Evolutionary conservation across 805 yeast genomes (phyloP).

Genomic region (Suhomyces canberraensis): DNA sequence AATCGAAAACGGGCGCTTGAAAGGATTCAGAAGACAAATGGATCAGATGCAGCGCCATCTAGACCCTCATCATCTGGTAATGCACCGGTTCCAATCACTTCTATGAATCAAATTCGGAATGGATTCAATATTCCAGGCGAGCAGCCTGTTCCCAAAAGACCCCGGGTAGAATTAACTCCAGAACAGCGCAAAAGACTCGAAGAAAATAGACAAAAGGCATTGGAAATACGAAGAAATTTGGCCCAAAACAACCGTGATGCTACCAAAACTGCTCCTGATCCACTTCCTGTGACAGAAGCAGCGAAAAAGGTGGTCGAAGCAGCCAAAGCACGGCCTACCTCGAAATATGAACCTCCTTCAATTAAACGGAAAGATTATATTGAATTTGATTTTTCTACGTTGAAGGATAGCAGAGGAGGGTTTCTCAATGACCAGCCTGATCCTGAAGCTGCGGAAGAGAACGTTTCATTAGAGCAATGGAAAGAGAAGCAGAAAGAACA

Average conservation of each 20-base stretch:
- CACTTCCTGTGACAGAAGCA: not conserved
- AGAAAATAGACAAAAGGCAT: slow-evolving; percentile 51
- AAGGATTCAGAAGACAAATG: slow-evolving; percentile 41
- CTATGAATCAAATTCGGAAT: slow-evolving; percentile 5
- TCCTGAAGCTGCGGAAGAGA: slow-evolving; percentile 39
- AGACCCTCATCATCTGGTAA: not conserved
- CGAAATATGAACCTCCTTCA: slow-evolving; percentile 24
- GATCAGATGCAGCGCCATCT: slow-evolving; percentile 10
- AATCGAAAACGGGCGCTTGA: slow-evolving; percentile 63
- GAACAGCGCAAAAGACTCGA: slow-evolving; percentile 51
- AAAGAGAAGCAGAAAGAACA: slow-evolving; percentile 40
- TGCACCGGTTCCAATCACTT: slow-evolving; percentile 1
- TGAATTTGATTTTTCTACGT: slow-evolving; percentile 85
- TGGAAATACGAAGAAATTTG: slow-evolving; percentile 38
- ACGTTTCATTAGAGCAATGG: slow-evolving; percentile 43
- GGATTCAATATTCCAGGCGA: slow-evolving; percentile 3
- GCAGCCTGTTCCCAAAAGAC: slow-evolving; percentile 14
- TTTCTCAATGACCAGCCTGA: slow-evolving; percentile 63
- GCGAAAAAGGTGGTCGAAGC: not conserved
- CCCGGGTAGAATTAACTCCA: slow-evolving; percentile 37
- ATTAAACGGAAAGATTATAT: slow-evolving; percentile 65
- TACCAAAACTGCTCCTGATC: slow-evolving; percentile 9
- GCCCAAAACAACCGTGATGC: slow-evolving; percentile 40
- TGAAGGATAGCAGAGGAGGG: slow-evolving; percentile 88
- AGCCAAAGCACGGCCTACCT: not conserved